Percentiles rank a stretch among this genome's conserved stretches.
phyloP scores from a whole-genome alignment of 2,329 filamentous ascomycete species.

The Colletotrichum zoysiae region DNA sequence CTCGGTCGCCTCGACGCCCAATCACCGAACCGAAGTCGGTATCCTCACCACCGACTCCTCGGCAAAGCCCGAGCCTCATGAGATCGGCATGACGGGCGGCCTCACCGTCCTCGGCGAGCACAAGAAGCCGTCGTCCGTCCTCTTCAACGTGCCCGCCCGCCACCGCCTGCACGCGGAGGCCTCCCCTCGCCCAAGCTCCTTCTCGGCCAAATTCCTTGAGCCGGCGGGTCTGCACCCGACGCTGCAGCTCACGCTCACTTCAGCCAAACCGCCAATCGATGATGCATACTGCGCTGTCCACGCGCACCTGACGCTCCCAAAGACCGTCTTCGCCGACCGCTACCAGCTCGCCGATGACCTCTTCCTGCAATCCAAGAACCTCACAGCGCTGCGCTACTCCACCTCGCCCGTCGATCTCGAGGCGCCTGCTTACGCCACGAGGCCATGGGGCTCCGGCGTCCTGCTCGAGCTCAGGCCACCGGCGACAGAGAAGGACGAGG shows the following conservation, averaged over 20 bases:
- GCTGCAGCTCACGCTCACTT: constrained; percentile 74
- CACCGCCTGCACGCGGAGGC: constrained; percentile 69
- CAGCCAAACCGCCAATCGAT: constrained; percentile 62
- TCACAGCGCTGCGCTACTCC: constrained; percentile 75
- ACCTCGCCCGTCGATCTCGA: constrained; percentile 88
- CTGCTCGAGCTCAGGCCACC: constrained; percentile 80
- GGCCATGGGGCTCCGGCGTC: constrained; percentile 82
- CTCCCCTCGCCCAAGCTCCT: constrained; percentile 54
- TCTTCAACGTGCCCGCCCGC: constrained; percentile 87
- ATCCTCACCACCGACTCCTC: constrained; percentile 77
- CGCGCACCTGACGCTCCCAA: constrained; percentile 86
- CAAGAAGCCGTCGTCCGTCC: constrained; percentile 76
- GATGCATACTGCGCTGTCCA: constrained; percentile 78
- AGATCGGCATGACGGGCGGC: constrained; percentile 83
- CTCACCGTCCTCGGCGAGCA: constrained; percentile 84
- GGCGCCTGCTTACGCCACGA: constrained; percentile 84
- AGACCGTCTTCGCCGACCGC: constrained; percentile 84
- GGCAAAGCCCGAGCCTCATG: constrained; percentile 72
- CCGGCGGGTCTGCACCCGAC: constrained; percentile 89
- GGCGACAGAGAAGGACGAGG: constrained; percentile 50
- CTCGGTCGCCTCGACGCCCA: constrained; percentile 54
- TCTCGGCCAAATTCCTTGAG: constrained; percentile 72
- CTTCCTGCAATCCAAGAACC: constrained; percentile 84
- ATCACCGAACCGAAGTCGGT: constrained; percentile 81
- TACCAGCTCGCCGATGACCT: constrained; percentile 85